Base-by-base conservation (phyloP, 805 yeast genomes). In the Metschnikowia peoriensis region DNA sequence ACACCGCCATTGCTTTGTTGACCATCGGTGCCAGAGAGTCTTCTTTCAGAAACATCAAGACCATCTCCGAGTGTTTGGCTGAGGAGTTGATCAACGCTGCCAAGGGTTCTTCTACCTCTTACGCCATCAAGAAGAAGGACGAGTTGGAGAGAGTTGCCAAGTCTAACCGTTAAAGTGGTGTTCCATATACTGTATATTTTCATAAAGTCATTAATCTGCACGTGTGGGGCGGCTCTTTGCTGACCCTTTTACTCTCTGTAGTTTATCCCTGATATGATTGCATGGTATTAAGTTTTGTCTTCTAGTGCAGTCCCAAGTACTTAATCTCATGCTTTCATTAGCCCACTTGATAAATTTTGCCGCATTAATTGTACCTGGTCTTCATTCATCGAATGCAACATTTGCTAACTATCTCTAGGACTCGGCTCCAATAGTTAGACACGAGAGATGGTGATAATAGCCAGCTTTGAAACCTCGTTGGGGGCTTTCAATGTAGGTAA, bases 141-240 rank as follows among this genome's bases (percentile, higher is more conserved):
- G 99, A 94, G 87, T 89, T 94, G 80, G 99, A 94, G 88, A 96
- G 99, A 89, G 99, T 94, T 81, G 99, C 99, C 78, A 94, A 94
- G 84, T 93, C 99, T 79, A 94, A 94, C 97, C 99, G 99, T 91
- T 94, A 94, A 88, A 67, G 62, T 54, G 62, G 58, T 55, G 9
- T 46, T 12, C 41, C 50, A 47, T 50, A 47, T 56, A 54, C 54
- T 54, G 62, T 69, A 67, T 69, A 62, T 64, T 59, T 61, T 64
- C 62, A 52, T 49, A 50, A 56, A 57, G 61, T 59, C 62, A 59
- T 57, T 57, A 52, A 48, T 53, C 52, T 42, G 45, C 28, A 28
- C 38, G 17, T 37, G 8, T 11, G 27, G 45, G 28, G 15, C 28
- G 27, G 14, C n/a, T 34, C 15, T 15, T 38, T 38, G 40, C 7